Evolutionary conservation across 257 asterid genomes (phyloP).

Genomic region (Solanum okadae): DNA sequence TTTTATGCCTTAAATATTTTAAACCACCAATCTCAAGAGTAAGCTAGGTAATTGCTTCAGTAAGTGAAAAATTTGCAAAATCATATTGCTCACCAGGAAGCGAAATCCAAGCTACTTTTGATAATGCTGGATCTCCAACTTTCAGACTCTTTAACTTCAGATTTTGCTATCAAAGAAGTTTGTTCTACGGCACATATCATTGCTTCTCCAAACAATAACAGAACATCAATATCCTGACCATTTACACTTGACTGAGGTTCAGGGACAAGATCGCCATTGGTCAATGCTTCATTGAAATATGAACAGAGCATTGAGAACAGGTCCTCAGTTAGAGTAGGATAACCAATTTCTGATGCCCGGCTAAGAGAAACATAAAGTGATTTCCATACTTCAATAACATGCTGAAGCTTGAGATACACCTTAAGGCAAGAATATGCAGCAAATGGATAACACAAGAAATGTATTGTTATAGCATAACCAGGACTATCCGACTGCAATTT

Average conservation of each 20-base stretch:
- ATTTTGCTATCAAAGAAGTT: slow-evolving; percentile 16
- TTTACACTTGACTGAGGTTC: slow-evolving; percentile 23
- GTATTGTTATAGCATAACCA: slow-evolving; percentile 28
- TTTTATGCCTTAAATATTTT: neutral
- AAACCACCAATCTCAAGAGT: neutral
- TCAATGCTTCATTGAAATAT: slow-evolving; percentile 25
- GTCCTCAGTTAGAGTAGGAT: slow-evolving; percentile 32
- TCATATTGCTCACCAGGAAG: slow-evolving; percentile 45
- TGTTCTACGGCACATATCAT: slow-evolving; percentile 35
- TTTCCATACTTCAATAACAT: slow-evolving; percentile 42
- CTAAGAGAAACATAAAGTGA: slow-evolving; percentile 34
- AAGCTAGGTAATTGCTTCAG: neutral
- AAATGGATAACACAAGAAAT: slow-evolving; percentile 54
- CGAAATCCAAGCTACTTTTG: slow-evolving; percentile 30
- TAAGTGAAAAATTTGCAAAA: neutral
- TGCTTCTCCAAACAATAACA: slow-evolving; percentile 37
- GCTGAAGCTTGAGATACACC: slow-evolving; percentile 22
- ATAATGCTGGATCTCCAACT: slow-evolving; percentile 17
- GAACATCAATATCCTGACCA: slow-evolving; percentile 11
- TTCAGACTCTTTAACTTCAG: slow-evolving; percentile 14
- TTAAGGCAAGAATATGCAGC: slow-evolving; percentile 26
- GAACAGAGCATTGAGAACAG: slow-evolving; percentile 32
- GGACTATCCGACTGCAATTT: slow-evolving; percentile 20
- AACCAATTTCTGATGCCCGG: slow-evolving; percentile 17
- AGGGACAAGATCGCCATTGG: slow-evolving; percentile 8